These are phyloP conservation scores for Pezicula carpinea DNA, from an alignment of 2,329 filamentous ascomycete species.

Conservation along the genomic window DNA sequence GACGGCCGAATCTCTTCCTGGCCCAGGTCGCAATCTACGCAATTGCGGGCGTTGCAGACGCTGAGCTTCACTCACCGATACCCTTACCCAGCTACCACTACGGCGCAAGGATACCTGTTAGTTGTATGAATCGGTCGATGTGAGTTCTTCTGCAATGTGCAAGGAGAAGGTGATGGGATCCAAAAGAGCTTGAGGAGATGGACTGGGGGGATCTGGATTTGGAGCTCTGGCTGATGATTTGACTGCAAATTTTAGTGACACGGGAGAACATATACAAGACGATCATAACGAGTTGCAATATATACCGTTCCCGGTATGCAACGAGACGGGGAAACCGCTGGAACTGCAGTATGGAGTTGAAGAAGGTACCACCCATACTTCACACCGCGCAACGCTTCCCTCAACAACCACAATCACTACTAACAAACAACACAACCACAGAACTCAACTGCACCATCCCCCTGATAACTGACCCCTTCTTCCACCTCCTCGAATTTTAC, in stretches of 20 bases:
- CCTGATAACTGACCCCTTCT: conserved; percentile 73
- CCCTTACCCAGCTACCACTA: conserved; percentile 58
- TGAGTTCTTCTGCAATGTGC: conserved; percentile 37
- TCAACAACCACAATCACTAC: not conserved
- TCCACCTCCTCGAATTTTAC: conserved; percentile 93
- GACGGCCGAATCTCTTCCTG: not conserved
- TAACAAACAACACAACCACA: conserved; percentile 23
- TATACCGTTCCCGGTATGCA: conserved; percentile 84
- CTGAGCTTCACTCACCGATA: conserved; percentile 18
- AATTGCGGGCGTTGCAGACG: not conserved
- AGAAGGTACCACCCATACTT: conserved; percentile 27
- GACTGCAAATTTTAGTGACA: conserved; percentile 53
- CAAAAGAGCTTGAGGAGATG: not conserved
- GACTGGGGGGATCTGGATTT: not conserved
- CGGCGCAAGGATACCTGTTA: conserved; percentile 62
- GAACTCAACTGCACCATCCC: conserved; percentile 83
- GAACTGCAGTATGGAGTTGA: conserved; percentile 84
- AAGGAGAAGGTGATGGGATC: not conserved
- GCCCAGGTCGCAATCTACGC: not conserved
- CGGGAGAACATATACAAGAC: conserved; percentile 84
- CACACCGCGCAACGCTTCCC: not conserved
- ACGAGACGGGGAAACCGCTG: conserved; percentile 78
- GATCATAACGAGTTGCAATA: conserved; percentile 80
- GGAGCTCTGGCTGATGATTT: not conserved
- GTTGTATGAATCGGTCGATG: conserved; percentile 72